Evolutionary conservation across 1,139 yeast genomes (phyloP), one percentile per base, ranked within the genome.

Genomic region (Wickerhamomyces sp.): DNA sequence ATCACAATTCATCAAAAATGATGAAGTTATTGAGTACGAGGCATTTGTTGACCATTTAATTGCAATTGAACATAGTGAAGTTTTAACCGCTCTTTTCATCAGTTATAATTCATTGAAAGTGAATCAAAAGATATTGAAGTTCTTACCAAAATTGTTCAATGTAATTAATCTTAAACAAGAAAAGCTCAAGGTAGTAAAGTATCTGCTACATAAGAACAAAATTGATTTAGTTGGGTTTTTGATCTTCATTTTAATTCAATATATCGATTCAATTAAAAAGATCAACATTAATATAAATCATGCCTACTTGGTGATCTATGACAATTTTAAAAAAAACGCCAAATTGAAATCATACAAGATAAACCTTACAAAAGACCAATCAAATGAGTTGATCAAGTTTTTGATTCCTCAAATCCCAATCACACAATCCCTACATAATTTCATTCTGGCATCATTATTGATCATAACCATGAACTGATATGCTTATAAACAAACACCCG

Each of bases 371-470:
- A 29, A 18, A 13, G n/a, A 14, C 4, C 40, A 37, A 18, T 7
- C 34, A 2, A 18, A 37, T 11, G 10, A 13, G 14, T n/a, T 37
- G 10, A 37, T 37, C 40, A 37, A 37, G 27, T 37, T 30, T 18
- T 30, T 37, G 27, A 38, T 18, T 13, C 7, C 15, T 7, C 23
- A 10, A 29, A 31, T n/a, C 15, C 31, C 15, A 34, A 38, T 14
- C 31, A 31, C 35, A 31, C 18, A 6, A 26, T 10, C 38, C 9
- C 42, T 40, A 30, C 37, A 40, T 32, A 18, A 39, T 14, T 39
- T 39, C 27, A 32, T 39, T 10, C 11, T 39, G 7, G 41, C 41
- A n/a, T 33, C 41, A 39, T 27, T 39, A 27, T 34, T 39, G 10
- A 40, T 40, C 36, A 32, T 38, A 31, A 38, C 35, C 36, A 31